These are phyloP conservation scores for Lentinula raphanica DNA, from an alignment of 768 basidiomycete species.

Conservation along the genomic window DNA sequence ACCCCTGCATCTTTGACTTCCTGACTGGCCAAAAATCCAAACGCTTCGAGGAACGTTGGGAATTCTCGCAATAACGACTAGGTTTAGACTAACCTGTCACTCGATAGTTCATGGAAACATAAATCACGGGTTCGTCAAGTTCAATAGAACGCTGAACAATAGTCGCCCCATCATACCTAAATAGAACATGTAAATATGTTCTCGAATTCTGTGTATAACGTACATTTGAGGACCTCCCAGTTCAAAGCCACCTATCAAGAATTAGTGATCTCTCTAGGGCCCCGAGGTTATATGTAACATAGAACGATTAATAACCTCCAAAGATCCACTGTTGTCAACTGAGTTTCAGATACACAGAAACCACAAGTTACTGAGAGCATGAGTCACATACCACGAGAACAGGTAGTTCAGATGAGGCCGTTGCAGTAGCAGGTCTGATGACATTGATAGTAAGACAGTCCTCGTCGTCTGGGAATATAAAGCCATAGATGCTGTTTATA, in stretches of 20 bases:
- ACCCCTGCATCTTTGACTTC: slow-evolving; percentile 48
- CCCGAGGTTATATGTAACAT: not conserved
- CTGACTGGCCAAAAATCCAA: slow-evolving; percentile 48
- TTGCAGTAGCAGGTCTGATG: slow-evolving; percentile 36
- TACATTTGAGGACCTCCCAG: slow-evolving; percentile 32
- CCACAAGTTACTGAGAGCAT: not conserved
- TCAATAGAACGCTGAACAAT: slow-evolving; percentile 42
- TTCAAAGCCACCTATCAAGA: slow-evolving; percentile 30
- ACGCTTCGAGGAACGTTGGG: slow-evolving; percentile 22
- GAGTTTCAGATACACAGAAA: not conserved
- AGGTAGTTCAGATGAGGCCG: slow-evolving; percentile 39
- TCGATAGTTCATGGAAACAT: slow-evolving; percentile 53
- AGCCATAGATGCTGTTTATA: slow-evolving; percentile 6
- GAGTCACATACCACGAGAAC: slow-evolving; percentile 42
- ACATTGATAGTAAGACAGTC: slow-evolving; percentile 44
- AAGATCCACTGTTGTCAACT: slow-evolving; percentile 49
- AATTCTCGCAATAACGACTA: not conserved
- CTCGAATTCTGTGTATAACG: slow-evolving; percentile 6
- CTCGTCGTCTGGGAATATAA: slow-evolving; percentile 8
- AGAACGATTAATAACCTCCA: slow-evolving; percentile 29
- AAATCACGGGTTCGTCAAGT: slow-evolving; percentile 40
- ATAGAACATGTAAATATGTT: not conserved
- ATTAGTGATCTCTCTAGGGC: not conserved
- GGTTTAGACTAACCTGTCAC: slow-evolving; percentile 19
- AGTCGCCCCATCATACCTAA: slow-evolving; percentile 37